These are phyloP conservation scores for Pilatotrama ljubarskyi DNA, from an alignment of 768 basidiomycete genomes.

Conservation along the genomic window DNA sequence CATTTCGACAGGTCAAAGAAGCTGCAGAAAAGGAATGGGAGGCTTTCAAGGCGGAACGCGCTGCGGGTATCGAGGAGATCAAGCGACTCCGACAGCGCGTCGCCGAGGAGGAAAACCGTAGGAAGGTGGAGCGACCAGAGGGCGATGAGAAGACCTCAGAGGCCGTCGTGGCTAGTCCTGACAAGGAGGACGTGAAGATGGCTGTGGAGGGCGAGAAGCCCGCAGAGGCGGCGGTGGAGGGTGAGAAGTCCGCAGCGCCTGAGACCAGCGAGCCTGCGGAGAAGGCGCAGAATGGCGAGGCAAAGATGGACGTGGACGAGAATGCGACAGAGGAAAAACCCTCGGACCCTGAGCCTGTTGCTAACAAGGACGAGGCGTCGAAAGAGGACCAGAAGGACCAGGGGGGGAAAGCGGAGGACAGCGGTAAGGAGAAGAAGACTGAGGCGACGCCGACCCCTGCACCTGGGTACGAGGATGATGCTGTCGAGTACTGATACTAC, in stretches of 20 bases:
- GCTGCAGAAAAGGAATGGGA: constrained; percentile 71
- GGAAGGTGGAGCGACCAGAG: constrained; percentile 41
- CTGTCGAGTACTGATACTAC: constrained; percentile 64
- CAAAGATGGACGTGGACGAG: constrained; percentile 39
- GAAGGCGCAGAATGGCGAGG: constrained; percentile 19
- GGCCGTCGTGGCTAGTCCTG: background rate
- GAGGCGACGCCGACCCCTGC: constrained; percentile 45
- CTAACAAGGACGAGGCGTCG: constrained; percentile 17
- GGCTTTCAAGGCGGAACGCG: constrained; percentile 61
- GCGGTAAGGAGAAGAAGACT: constrained; percentile 44
- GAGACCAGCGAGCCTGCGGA: background rate
- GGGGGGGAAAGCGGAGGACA: constrained; percentile 45
- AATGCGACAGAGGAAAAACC: constrained; percentile 29
- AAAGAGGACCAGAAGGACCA: constrained; percentile 22
- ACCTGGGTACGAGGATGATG: constrained; percentile 77
- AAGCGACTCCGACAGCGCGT: constrained; percentile 60
- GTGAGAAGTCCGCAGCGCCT: constrained; percentile 10
- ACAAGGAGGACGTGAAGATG: constrained; percentile 27
- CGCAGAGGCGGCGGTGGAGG: constrained; percentile 25
- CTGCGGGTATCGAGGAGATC: constrained; percentile 60
- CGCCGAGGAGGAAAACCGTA: constrained; percentile 61
- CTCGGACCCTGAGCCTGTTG: background rate
- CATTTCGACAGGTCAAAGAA: constrained; percentile 49
- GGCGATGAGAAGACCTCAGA: constrained; percentile 33
- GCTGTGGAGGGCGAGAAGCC: constrained; percentile 25